Evolutionary conservation across 129 eudicot genomes (phyloP), one percentile per base, ranked within the genome.

Genomic region (Artemisia tridentata): DNA sequence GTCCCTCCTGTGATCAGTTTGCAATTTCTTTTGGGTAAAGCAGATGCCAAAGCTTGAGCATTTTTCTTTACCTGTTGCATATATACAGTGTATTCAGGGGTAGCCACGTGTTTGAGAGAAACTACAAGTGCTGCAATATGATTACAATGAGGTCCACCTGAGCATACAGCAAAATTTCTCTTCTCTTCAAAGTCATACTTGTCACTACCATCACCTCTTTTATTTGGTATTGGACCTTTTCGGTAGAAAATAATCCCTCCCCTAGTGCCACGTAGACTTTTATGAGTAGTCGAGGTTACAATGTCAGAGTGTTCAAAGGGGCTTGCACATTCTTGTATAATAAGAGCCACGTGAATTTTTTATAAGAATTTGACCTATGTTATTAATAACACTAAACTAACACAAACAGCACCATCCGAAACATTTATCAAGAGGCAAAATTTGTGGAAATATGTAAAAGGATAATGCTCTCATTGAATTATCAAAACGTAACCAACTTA

Each of bases 141-240:
- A 71, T 93, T 89, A 46, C 90, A 90, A 80, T 93, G 97, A 15
- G 99, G 99, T 15, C 99, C 99, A 72, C 97, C 99, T 82, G 99
- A 96, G 73, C 92, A 93, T 55, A 93, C 97, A 65, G 97, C 99
- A 85, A 87, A 89, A 59, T 82, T 93, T 90, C n/a, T n/a, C 84
- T 84, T 84, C 10, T 90, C 97, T 84, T 90, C 97, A 19, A 84
- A 88, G 80, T 93, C 99, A 68, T 89, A 89, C 73, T 19, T 84
- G 72, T 85, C 96, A 80, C 82, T 57, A 14, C 86, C 87, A 75
- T 85, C 97, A 41, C 88, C 88, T 74, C 87, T 81, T 75, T 79
- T 89, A 83, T 75, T 85, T 45, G 89, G 86, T 65, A 89, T 92
- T 41, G 86, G 75, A 69, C 98, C 98, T 78, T 87, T 93, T 75